Percentiles rank a stretch among this genome's conserved stretches.
These are phyloP conservation scores for Penicillium ochrochloron DNA, from an alignment of 495 filamentous ascomycete species.

Conservation along the genomic window DNA sequence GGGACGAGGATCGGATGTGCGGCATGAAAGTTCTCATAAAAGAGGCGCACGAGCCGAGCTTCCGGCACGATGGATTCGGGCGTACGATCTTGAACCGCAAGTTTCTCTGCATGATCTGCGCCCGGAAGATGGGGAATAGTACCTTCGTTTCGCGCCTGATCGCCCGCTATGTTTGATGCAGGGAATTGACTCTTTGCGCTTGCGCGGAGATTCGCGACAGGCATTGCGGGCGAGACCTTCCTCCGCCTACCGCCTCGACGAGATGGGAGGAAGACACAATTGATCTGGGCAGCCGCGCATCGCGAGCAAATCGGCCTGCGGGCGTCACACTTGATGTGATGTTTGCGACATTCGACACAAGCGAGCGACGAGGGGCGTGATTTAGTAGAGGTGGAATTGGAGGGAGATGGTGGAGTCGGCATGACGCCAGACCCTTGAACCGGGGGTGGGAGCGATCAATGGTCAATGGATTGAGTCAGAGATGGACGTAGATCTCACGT, in stretches of 20 bases:
- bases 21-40: slow-evolving; percentile 1
- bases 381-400: not conserved
- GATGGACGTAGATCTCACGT: not conserved
- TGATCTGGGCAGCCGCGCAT: not conserved
- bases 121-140: not conserved
- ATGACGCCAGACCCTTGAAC: not conserved
- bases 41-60: slow-evolving; percentile 6
- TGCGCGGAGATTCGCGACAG: not conserved
- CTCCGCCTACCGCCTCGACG: slow-evolving; percentile 3
- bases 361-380: slow-evolving; percentile 22
- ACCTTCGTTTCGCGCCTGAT: not conserved
- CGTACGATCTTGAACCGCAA: not conserved
- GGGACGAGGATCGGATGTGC: slow-evolving; percentile 4
- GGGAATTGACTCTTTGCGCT: not conserved
- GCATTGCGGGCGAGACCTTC: not conserved
- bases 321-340: slow-evolving; percentile 49
- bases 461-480: not conserved
- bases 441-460: not conserved
- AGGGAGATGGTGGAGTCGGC: slow-evolving; percentile 2
- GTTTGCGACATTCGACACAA: slow-evolving; percentile 50
- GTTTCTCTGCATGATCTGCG: not conserved
- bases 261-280: slow-evolving; percentile 7
- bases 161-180: not conserved
- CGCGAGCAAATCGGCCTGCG: slow-evolving; percentile 25
- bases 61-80: not conserved